Evolutionary conservation across 75 land plant genomes (phyloP).

Genomic region (Cunninghamia lanceolata): DNA sequence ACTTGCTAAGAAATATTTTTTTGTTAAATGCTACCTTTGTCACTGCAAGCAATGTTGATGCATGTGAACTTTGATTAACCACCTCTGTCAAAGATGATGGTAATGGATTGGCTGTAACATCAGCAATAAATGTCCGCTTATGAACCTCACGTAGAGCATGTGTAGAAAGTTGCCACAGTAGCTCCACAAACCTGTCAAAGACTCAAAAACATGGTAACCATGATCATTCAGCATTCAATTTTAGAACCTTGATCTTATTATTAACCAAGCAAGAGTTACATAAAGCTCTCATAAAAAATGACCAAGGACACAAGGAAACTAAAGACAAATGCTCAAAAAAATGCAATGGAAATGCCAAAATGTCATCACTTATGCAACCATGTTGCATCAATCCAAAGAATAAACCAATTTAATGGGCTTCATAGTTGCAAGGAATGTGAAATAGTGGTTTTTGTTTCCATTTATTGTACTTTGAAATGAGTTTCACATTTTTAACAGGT

Average conservation of each 20-base stretch:
- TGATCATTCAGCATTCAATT: background rate
- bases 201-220: background rate
- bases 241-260: background rate
- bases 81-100: conserved; percentile 91
- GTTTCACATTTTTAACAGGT: background rate
- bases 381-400: background rate
- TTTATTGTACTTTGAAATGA: background rate
- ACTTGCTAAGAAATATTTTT: background rate
- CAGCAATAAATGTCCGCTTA: conserved; percentile 73
- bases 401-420: background rate
- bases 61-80: conserved; percentile 73
- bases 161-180: conserved; percentile 96
- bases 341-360: background rate
- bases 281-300: background rate
- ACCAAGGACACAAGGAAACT: background rate
- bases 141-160: conserved; percentile 97
- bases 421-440: background rate
- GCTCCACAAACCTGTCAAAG: conserved; percentile 85
- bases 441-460: background rate
- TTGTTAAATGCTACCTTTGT: conserved; percentile 65
- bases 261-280: background rate
- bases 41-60: conserved; percentile 86
- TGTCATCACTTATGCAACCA: background rate
- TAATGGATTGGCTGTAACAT: conserved; percentile 89
- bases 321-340: background rate